Evolutionary conservation across 768 basidiomycete species (phyloP).

Genomic region (Kwoniella mangroviensis): DNA sequence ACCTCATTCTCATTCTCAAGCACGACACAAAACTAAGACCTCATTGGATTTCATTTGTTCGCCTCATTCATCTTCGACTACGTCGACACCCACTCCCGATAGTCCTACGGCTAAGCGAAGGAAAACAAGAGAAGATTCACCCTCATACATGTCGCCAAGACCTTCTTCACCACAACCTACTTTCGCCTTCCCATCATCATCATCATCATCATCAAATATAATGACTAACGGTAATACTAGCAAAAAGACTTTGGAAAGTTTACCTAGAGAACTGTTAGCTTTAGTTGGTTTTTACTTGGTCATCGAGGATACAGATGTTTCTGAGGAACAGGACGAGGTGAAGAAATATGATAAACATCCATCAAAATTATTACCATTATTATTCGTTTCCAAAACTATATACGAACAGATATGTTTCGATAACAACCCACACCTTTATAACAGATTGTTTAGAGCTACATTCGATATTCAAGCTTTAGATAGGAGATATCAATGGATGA

Average conservation of each 20-base stretch:
- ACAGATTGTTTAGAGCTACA: slow-evolving; percentile 44
- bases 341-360: slow-evolving; percentile 26
- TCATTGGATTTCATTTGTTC: slow-evolving; percentile 26
- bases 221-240: background rate
- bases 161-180: slow-evolving; percentile 6
- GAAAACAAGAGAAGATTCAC: background rate
- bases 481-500: slow-evolving; percentile 49
- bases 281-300: slow-evolving; percentile 40
- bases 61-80: background rate
- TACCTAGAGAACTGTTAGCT: slow-evolving; percentile 37
- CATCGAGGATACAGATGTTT: slow-evolving; percentile 14
- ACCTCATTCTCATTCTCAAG: background rate
- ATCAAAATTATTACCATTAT: slow-evolving; percentile 36
- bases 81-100: slow-evolving; percentile 3
- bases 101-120: background rate
- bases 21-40: slow-evolving; percentile 14
- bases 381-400: slow-evolving; percentile 33
- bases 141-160: slow-evolving; percentile 7
- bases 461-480: slow-evolving; percentile 51
- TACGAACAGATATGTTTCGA: slow-evolving; percentile 41
- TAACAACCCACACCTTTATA: slow-evolving; percentile 49
- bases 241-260: slow-evolving; percentile 17
- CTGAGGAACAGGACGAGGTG: background rate
- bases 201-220: background rate
- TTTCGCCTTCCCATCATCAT: background rate